Percentiles rank a stretch among this genome's conserved stretches.
phyloP scores from a whole-genome alignment of 2,329 filamentous ascomycete species.

The Alternaria sp. region DNA sequence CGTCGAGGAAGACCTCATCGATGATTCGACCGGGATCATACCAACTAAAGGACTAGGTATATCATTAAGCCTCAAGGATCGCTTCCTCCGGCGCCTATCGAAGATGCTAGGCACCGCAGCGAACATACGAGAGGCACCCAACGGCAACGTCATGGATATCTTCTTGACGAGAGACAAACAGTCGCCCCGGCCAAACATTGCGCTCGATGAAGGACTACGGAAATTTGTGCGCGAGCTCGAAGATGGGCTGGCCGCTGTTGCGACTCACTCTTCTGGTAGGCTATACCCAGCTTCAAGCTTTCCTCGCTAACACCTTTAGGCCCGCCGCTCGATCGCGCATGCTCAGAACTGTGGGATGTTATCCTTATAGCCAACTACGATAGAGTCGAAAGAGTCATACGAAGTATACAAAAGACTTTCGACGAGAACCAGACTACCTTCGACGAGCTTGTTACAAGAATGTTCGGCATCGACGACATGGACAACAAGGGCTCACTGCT shows the following conservation, averaged over 20 bases:
- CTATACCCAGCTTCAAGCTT: accelerated
- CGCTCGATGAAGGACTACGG: not conserved
- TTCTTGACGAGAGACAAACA: not conserved
- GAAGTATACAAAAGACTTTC: not conserved
- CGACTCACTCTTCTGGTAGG: not conserved
- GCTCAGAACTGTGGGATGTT: not conserved
- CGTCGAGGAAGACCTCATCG: not conserved
- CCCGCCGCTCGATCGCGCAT: not conserved
- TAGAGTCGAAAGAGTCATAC: not conserved
- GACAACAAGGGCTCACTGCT: not conserved
- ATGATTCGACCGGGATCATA: not conserved
- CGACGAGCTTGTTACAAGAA: not conserved
- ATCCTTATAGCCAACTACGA: not conserved
- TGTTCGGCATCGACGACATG: constrained; percentile 6
- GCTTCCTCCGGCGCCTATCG: not conserved
- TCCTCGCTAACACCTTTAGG: not conserved
- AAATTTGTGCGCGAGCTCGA: not conserved
- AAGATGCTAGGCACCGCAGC: not conserved
- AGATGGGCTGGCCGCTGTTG: not conserved
- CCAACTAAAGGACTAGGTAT: not conserved
- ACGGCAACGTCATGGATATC: not conserved
- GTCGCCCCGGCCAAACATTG: not conserved
- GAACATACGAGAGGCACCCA: not conserved
- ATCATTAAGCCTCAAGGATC: not conserved
- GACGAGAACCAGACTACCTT: not conserved